A percentile compares a stretch with the other conserved stretches of the same genome.
These are phyloP conservation scores for Trichosporon coremiiforme DNA, from an alignment of 1,284 basidiomycete species.

Conservation along the genomic window DNA sequence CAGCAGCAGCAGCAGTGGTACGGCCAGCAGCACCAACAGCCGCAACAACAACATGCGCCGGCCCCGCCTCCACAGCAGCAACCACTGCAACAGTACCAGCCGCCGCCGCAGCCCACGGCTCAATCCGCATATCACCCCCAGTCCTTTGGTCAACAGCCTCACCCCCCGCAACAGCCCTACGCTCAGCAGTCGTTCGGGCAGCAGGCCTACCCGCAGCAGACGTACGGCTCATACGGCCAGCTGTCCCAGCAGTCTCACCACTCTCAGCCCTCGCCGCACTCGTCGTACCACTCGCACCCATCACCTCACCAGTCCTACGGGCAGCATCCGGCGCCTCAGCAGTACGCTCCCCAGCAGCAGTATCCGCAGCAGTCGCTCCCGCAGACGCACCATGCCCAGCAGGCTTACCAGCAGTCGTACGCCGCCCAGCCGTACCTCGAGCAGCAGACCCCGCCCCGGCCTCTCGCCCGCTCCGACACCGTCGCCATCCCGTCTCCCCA, in stretches of 20 bases:
- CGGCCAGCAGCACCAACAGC: conserved; percentile 2
- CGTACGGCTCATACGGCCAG: conserved; percentile 6
- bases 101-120: neutral
- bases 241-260: conserved; percentile 11
- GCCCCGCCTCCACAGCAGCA: conserved; percentile 6
- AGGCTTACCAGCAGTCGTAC: conserved; percentile 15
- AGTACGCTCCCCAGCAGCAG: conserved; percentile 2
- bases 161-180: conserved; percentile 3
- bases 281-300: conserved; percentile 14
- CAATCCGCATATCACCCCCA: conserved; percentile 8
- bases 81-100: conserved; percentile 4
- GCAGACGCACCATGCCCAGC: neutral
- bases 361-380: conserved; percentile 16
- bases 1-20: conserved; percentile 8
- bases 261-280: conserved; percentile 14
- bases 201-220: conserved; percentile 14
- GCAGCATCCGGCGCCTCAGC: conserved; percentile 9
- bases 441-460: neutral
- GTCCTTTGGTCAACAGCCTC: conserved; percentile 9
- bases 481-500: conserved; percentile 10
- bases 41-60: neutral
- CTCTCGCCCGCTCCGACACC: neutral
- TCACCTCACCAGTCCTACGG: conserved; percentile 12
- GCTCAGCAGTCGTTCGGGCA: conserved; percentile 15
- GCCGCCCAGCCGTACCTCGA: conserved; percentile 13